Evolutionary conservation across 2,329 filamentous ascomycete genomes (phyloP), one percentile per base, ranked within the genome.

Genomic region (Cytospora chrysosperma): DNA sequence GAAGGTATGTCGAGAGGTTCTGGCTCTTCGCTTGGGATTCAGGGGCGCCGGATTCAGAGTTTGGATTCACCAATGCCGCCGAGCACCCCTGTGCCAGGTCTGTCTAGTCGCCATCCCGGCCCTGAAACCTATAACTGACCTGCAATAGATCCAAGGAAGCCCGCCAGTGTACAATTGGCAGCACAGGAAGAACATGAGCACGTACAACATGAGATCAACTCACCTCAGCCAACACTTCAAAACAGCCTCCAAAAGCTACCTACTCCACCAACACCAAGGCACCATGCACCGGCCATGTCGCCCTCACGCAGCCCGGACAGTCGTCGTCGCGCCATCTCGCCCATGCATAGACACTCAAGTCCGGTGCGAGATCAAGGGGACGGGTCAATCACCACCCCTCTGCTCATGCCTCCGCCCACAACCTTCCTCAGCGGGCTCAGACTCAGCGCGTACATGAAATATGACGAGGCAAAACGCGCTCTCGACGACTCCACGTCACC

Each of bases 41-140:
- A 77, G 3, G 75, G 77, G 24, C 79, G 75, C 43, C 76, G 83
- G 15, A 81, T 87, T 21, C 83, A 85, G 65, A 85, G 76, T 64
- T 72, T 87, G 2, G 83, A 87, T 68, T 84, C 84, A 0, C 83
- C 84, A 1, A 72, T 79, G 21, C 74, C 76, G 2, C 77, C 82
- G 0, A 73, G 80, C 65, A 84, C 82, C 0, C 83, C 84, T 7
- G 71, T 81, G 0, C 72, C 78, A 68, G 80, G 82, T 77, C 66
- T 43, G 68, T 70, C 59, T 62, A 62, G 54, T 64, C 51, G 28
- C 37, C n/a, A 5, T 28, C 24, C 21, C 15, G 19, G n/a, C 49
- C 27, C 37, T 17, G 21, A n/a, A 24, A 12, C 28, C 27, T 52
- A n/a, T 12, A 19, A 61, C 67, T 62, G 64, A 58, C 47, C 59